phyloP scores from a whole-genome alignment of 2,329 filamentous ascomycete genomes.

The Beauveria sp. region DNA sequence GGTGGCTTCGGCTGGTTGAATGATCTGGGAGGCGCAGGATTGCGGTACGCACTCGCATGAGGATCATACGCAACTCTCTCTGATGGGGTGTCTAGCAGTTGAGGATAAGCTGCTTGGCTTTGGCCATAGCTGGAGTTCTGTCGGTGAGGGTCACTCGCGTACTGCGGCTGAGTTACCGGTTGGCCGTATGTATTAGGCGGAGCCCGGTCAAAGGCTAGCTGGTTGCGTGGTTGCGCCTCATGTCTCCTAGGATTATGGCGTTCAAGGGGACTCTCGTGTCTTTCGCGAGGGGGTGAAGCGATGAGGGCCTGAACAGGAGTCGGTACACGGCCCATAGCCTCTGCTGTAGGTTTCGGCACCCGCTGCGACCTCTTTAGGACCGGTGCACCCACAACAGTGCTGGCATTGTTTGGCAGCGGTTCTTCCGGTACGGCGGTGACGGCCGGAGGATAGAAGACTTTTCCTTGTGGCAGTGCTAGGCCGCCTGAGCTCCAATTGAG shows the following conservation, averaged over 20 bases:
- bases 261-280: constrained; percentile 9
- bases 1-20: not conserved
- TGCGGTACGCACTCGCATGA: not conserved
- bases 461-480: constrained; percentile 16
- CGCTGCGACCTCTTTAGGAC: not conserved
- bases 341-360: not conserved
- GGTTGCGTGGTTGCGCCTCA: not conserved
- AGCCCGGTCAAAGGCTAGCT: not conserved
- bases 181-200: not conserved
- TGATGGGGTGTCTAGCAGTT: not conserved
- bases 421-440: not conserved
- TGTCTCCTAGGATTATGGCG: constrained; percentile 9
- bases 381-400: not conserved
- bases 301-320: constrained; percentile 2
- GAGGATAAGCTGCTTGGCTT: constrained; percentile 1
- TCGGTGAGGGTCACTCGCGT: not conserved
- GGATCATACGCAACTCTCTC: constrained; percentile 5
- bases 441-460: constrained; percentile 15
- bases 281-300: not conserved
- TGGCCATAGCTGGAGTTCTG: constrained; percentile 1
- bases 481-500: constrained; percentile 1
- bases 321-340: not conserved
- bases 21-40: not conserved
- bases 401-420: constrained; percentile 1
- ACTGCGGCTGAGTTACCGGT: not conserved